Evolutionary conservation across 1,284 basidiomycete species (phyloP).

Genomic region (Porodaedalea pini): DNA sequence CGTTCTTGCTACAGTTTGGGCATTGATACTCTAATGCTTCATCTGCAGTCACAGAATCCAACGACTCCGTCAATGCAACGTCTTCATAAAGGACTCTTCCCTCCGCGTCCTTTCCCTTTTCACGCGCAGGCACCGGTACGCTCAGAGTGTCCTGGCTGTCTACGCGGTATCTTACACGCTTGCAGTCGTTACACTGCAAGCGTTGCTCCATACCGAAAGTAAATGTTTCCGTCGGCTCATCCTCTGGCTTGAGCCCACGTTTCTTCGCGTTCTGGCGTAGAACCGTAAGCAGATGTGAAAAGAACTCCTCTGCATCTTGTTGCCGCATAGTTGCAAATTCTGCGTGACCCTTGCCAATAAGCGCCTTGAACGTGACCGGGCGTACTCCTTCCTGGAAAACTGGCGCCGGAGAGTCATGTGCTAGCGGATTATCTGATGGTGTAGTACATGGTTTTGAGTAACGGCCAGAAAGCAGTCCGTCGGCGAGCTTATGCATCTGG

Average conservation of each 20-base stretch:
- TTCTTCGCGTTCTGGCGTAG: conserved; percentile 66
- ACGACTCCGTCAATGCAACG: conserved; percentile 65
- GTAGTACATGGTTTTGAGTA: conserved; percentile 67
- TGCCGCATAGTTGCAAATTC: conserved; percentile 98
- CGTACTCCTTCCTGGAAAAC: conserved; percentile 86
- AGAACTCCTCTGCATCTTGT: conserved; percentile 96
- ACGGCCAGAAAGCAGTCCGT: conserved; percentile 89
- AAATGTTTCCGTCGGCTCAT: conserved; percentile 74
- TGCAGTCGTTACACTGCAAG: conserved; percentile 79
- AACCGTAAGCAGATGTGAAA: conserved; percentile 74
- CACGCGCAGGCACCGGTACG: conserved; percentile 71
- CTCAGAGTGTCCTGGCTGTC: conserved; percentile 80
- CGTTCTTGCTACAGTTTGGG: conserved; percentile 59
- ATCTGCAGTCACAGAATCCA: conserved; percentile 61
- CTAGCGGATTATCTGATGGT: conserved; percentile 33
- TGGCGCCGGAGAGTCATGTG: conserved; percentile 42
- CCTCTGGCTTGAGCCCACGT: conserved; percentile 33
- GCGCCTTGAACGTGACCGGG: conserved; percentile 83
- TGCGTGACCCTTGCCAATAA: conserved; percentile 89
- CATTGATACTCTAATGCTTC: conserved; percentile 77
- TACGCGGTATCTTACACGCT: conserved; percentile 83
- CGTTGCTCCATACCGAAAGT: conserved; percentile 83
- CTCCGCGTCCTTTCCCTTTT: conserved; percentile 51
- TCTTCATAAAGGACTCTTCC: conserved; percentile 67
- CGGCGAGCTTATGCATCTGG: conserved; percentile 90